A percentile compares a stretch with the other conserved stretches of the same genome.
Evolutionary conservation across 768 basidiomycete genomes (phyloP).

Genomic region (Kockovaella imperatae): DNA sequence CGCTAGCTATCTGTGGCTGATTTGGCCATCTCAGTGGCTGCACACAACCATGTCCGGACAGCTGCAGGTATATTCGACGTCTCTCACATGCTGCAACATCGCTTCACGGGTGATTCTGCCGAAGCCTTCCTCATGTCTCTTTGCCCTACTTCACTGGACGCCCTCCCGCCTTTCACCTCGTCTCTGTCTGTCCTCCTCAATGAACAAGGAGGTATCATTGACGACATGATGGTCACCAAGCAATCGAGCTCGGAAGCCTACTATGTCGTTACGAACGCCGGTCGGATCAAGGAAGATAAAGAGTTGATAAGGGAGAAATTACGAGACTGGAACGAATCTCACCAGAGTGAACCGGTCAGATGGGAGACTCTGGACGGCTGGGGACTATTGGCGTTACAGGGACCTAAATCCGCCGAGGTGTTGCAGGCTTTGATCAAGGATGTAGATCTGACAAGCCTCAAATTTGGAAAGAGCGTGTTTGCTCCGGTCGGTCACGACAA

Average conservation of each 20-base stretch:
- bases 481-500: constrained; percentile 60
- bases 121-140: constrained; percentile 80
- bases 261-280: constrained; percentile 96
- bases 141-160: constrained; percentile 69
- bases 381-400: constrained; percentile 88
- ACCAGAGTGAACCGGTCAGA: constrained; percentile 57
- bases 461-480: constrained; percentile 77
- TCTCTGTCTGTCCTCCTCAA: constrained; percentile 86
- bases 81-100: constrained; percentile 90
- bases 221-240: constrained; percentile 73
- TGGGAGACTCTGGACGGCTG: constrained; percentile 72
- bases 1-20: not conserved
- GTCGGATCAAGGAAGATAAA: constrained; percentile 70
- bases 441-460: constrained; percentile 59
- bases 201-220: constrained; percentile 84
- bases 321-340: constrained; percentile 64
- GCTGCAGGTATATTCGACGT: constrained; percentile 89
- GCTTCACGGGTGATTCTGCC: constrained; percentile 71
- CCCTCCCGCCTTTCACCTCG: constrained; percentile 64
- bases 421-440: constrained; percentile 64
- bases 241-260: constrained; percentile 60
- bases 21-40: constrained; percentile 55
- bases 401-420: constrained; percentile 72
- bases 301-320: constrained; percentile 65
- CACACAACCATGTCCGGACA: constrained; percentile 79